These are phyloP conservation scores for Fusarium solani-melongenae DNA, from an alignment of 2,329 filamentous ascomycete species.

Conservation along the genomic window DNA sequence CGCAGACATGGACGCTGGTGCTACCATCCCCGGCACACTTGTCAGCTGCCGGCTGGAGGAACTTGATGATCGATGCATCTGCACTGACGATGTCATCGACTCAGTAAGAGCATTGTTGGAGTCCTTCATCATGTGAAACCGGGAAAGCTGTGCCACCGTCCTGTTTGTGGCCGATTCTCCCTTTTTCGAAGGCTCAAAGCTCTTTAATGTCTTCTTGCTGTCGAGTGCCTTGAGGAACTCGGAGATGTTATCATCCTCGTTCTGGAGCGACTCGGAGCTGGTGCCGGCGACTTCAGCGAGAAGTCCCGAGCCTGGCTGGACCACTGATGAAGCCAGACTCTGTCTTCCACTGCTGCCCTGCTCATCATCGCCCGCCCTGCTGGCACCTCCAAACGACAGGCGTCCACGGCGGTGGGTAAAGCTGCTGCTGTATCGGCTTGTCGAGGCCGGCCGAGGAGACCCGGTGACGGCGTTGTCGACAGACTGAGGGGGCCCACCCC, in stretches of 20 bases:
- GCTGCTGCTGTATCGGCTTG: constrained; percentile 92
- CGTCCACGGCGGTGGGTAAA: constrained; percentile 87
- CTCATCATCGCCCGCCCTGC: constrained; percentile 75
- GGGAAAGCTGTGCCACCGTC: constrained; percentile 82
- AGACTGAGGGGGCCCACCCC: constrained; percentile 71
- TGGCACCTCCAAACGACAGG: constrained; percentile 79
- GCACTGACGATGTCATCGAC: constrained; percentile 89
- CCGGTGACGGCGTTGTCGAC: constrained; percentile 75
- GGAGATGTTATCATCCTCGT: constrained; percentile 92
- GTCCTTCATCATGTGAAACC: constrained; percentile 89
- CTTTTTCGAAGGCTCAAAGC: constrained; percentile 76
- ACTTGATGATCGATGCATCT: constrained; percentile 84
- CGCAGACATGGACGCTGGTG: constrained; percentile 81
- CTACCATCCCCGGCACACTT: constrained; percentile 72
- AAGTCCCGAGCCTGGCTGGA: constrained; percentile 81
- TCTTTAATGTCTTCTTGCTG: constrained; percentile 85
- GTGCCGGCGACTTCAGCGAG: constrained; percentile 76
- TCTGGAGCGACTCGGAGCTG: constrained; percentile 73
- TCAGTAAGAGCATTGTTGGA: constrained; percentile 91
- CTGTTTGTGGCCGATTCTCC: constrained; percentile 78
- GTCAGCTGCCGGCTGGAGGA: constrained; percentile 73
- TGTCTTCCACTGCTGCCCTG: constrained; percentile 84
- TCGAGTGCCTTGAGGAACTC: constrained; percentile 93
- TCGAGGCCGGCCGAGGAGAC: constrained; percentile 81
- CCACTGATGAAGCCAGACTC: constrained; percentile 76